Evolutionary conservation across 75 land plant genomes (phyloP).

Genomic region (Selaginella moellendorffii): DNA sequence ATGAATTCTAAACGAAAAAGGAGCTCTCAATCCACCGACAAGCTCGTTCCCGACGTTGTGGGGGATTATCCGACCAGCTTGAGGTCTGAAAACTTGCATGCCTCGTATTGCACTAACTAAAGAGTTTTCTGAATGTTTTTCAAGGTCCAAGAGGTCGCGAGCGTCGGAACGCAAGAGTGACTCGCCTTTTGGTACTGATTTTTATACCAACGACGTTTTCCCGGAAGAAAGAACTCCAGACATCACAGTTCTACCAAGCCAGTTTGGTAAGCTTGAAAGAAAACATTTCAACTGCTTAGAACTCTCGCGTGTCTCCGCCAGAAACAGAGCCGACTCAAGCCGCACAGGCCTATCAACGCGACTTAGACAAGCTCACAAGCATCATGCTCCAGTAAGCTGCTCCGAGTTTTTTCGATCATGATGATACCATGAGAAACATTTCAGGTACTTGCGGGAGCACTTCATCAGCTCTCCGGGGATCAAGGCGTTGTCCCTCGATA

Average conservation of each 20-base stretch:
- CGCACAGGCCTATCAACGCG: not conserved
- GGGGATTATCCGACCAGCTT: not conserved
- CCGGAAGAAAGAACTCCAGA: not conserved
- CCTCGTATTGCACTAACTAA: no score
- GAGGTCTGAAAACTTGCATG: not conserved
- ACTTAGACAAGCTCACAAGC: not conserved
- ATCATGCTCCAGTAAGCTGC: constrained; percentile 12
- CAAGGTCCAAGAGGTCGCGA: not conserved
- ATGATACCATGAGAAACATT: constrained; percentile 10
- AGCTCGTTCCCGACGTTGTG: not conserved
- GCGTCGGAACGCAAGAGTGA: not conserved
- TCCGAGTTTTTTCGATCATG: constrained; percentile 3
- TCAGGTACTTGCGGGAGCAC: not conserved
- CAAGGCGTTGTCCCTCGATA: not conserved
- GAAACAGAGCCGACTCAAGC: not conserved
- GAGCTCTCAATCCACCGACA: no score
- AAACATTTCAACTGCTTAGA: no score
- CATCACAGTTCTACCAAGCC: not conserved
- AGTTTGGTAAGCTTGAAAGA: not conserved
- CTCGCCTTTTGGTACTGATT: not conserved
- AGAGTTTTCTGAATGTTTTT: no score
- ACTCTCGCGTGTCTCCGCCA: not conserved
- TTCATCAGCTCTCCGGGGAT: not conserved
- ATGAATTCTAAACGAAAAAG: not conserved
- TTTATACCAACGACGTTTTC: not conserved